These are phyloP conservation scores for Dovyalis caffra DNA, from an alignment of 345 rosid genomes.

Conservation along the genomic window DNA sequence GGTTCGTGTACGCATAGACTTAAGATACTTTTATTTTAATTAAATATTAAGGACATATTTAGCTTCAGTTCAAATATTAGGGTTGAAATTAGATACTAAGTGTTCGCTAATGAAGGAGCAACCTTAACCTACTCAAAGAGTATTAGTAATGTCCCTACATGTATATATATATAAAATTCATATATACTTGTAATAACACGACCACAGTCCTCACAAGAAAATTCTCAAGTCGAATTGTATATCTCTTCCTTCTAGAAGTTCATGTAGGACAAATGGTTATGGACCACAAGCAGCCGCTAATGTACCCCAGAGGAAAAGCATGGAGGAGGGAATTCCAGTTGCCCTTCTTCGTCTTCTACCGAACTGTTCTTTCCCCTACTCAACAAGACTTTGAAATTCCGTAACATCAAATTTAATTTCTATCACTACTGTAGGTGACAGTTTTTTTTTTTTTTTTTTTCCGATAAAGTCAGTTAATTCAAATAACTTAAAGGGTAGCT, in stretches of 20 bases:
- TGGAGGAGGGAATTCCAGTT: not conserved
- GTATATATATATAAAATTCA: not conserved
- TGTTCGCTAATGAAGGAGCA: too few relatives aligned
- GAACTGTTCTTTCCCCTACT: too few relatives aligned
- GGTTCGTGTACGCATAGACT: too few relatives aligned
- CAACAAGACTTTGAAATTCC: not conserved
- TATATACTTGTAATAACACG: not conserved
- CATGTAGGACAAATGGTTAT: not conserved
- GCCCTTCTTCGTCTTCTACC: not conserved
- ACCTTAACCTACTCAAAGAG: too few relatives aligned
- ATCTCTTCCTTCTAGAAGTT: not conserved
- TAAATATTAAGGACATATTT: too few relatives aligned
- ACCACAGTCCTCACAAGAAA: not conserved
- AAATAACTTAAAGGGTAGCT: too few relatives aligned
- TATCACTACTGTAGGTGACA: too few relatives aligned
- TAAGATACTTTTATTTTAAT: too few relatives aligned
- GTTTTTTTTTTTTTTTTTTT: too few relatives aligned
- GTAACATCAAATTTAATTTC: not conserved
- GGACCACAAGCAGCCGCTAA: not conserved
- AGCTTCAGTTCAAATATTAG: too few relatives aligned
- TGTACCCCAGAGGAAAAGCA: not conserved
- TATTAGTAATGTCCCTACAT: not conserved
- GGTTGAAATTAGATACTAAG: too few relatives aligned
- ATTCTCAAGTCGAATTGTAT: not conserved
- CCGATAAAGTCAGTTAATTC: not conserved